Evolutionary conservation across 2,329 filamentous ascomycete genomes (phyloP), one percentile per base, ranked within the genome.

Genomic region (Botrytis elliptica): DNA sequence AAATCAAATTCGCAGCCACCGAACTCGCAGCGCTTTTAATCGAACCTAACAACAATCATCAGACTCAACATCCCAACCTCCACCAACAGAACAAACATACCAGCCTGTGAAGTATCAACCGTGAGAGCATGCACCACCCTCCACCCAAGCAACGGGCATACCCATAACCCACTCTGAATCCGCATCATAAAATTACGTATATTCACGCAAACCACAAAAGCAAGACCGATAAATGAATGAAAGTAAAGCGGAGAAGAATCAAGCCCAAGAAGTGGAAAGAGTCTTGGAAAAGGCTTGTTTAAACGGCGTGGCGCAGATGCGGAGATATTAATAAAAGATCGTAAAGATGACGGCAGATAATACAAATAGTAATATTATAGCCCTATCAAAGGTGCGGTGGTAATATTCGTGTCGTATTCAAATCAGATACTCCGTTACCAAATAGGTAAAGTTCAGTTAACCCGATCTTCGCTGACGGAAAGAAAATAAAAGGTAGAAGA

Each of bases 1-100:
- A 79, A 81, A 88, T 83, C 80, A 88, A 83, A 62, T 84, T 85
- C 71, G 84, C 81, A 4, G 86, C 86, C 38, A 81, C 78, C 57
- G 78, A 79, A 71, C 79, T 80, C n/a, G 82, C 80, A 2, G 78
- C 78, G 46, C 72, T 74, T 73, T 80, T 83, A 71, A 83, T 79
- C 12, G 81, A 82, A 68, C 77, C 81, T 83, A 55, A 14, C 2
- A 25, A 59, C 12, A 49, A 55, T 44, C 40, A 57, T 73, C 20
- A 72, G 62, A 64, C 20, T 25, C 18, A 63, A 7, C 25, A n/a
- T 67, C 20, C 29, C 10, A 64, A 64, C 14, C 14, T 29, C 20
- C 62, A 33, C 44, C 25, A 72, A n/a, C 25, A 12, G n/a, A 29
- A 6, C 9, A 49, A 29, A 74, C 75, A 71, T 78, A 80, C 79